Evolutionary conservation across 208 protist species (phyloP).

Genomic region (Blastocrithidia nonstop): DNA sequence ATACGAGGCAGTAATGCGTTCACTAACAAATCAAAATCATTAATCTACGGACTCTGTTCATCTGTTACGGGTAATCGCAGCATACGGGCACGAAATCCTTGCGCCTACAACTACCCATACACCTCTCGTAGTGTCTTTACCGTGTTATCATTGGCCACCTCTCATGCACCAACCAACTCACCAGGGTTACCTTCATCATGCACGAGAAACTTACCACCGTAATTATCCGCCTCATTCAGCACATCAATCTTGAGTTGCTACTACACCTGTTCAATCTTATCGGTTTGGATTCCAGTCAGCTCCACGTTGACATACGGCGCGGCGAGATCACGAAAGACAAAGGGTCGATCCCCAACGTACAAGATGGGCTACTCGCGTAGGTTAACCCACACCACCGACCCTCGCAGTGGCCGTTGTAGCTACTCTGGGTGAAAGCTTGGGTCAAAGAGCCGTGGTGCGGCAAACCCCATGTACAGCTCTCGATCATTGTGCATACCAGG

Average conservation of each 20-base stretch:
- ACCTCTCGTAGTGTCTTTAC: conserved; percentile 74
- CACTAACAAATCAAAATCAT: conserved; percentile 68
- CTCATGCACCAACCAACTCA: conserved; percentile 76
- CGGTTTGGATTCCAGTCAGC: conserved; percentile 71
- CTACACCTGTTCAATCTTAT: conserved; percentile 76
- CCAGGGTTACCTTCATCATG: conserved; percentile 75
- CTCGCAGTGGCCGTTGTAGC: conserved; percentile 47
- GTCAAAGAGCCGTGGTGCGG: conserved; percentile 64
- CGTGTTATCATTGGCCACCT: conserved; percentile 38
- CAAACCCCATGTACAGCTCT: conserved; percentile 62
- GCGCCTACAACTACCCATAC: conserved; percentile 37
- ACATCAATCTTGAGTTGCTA: conserved; percentile 51
- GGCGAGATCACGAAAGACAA: conserved; percentile 73
- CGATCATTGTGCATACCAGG: conserved; percentile 60
- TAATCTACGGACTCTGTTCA: conserved; percentile 66
- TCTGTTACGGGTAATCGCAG: conserved; percentile 74
- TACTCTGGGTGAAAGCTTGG: conserved; percentile 46
- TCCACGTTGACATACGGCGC: conserved; percentile 82
- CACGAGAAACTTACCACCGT: conserved; percentile 72
- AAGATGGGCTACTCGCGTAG: conserved; percentile 78
- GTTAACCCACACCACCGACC: conserved; percentile 80
- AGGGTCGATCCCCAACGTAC: conserved; percentile 76
- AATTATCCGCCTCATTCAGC: conserved; percentile 52
- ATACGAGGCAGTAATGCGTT: conserved; percentile 48
- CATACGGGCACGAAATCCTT: conserved; percentile 44